Evolutionary conservation across 768 basidiomycete species (phyloP).

Genomic region (Lyophyllum shimeji): DNA sequence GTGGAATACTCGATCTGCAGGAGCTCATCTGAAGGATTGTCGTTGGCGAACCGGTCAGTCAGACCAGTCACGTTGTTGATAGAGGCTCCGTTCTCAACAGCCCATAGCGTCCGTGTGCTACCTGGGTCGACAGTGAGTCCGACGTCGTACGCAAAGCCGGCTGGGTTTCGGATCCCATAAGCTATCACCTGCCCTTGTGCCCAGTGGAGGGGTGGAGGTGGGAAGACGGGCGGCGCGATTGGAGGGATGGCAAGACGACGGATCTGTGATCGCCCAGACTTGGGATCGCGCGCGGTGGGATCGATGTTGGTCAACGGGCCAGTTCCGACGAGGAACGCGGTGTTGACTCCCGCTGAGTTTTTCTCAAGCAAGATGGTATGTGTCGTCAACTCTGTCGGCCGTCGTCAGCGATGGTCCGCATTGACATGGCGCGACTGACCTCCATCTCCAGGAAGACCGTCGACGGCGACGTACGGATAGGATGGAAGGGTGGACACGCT

Average conservation of each 20-base stretch:
- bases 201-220: constrained; percentile 23
- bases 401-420: background rate
- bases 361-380: constrained; percentile 38
- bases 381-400: constrained; percentile 36
- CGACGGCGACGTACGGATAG: constrained; percentile 23
- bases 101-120: constrained; percentile 22
- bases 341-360: constrained; percentile 5
- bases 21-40: constrained; percentile 44
- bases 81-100: constrained; percentile 45
- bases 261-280: constrained; percentile 43
- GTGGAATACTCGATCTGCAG: constrained; percentile 25
- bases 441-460: constrained; percentile 38
- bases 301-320: constrained; percentile 43
- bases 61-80: constrained; percentile 39
- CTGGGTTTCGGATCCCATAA: constrained; percentile 45
- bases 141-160: constrained; percentile 37
- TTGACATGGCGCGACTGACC: constrained; percentile 23
- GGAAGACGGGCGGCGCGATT: constrained; percentile 6
- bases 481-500: constrained; percentile 20
- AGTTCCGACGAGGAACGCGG: constrained; percentile 34
- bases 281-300: constrained; percentile 38
- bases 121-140: constrained; percentile 1
- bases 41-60: constrained; percentile 40
- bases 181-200: constrained; percentile 34
- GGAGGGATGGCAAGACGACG: constrained; percentile 27